Evolutionary conservation across 2,329 filamentous ascomycete genomes (phyloP), one percentile per base, ranked within the genome.

Genomic region (Verticillium longisporum): DNA sequence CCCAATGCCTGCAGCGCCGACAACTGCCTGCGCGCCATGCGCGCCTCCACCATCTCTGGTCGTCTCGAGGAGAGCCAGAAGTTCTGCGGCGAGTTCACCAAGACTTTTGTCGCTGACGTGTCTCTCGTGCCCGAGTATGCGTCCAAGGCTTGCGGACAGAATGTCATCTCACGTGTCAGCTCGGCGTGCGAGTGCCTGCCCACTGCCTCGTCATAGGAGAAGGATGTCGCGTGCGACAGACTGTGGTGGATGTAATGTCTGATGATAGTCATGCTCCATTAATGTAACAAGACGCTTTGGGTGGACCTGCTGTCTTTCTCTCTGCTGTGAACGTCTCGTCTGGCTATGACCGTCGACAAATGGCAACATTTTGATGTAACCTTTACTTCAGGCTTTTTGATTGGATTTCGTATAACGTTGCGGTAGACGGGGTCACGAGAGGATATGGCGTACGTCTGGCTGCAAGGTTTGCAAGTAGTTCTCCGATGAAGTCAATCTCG

Each of bases 1-100:
- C 21, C 37, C 37, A 31, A 50, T 18, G 53, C 57, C 13, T 78
- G 74, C 68, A 67, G 70, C 59, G 75, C 72, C 64, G 74, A 80
- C 71, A 79, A 79, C 73, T 80, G 77, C 71, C 76, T 76, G 68
- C 75, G 76, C 36, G 74, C 76, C 61, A 73, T 80, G 57, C 78
- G 77, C 31, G 77, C 77, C 59, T 78, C 75, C 50, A 71, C 74
- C 57, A 64, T 74, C 36, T 66, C 67, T 13, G 65, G 69, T 18
- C 76, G 76, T 65, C 69, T 73, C 64, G 69, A 71, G 61, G 73
- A 75, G 66, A 78, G 76, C 69, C 63, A 63, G 56, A 54, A 63
- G 59, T 64, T 64, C 61, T 64, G 63, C 61, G 61, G 55, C 18
- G 61, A 59, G n/a, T 64, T 61, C 61, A 62, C 61, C 4, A 59